These are phyloP conservation scores for Fragaria nilgerrensis DNA, from an alignment of 306 rosid genomes.

Conservation along the genomic window DNA sequence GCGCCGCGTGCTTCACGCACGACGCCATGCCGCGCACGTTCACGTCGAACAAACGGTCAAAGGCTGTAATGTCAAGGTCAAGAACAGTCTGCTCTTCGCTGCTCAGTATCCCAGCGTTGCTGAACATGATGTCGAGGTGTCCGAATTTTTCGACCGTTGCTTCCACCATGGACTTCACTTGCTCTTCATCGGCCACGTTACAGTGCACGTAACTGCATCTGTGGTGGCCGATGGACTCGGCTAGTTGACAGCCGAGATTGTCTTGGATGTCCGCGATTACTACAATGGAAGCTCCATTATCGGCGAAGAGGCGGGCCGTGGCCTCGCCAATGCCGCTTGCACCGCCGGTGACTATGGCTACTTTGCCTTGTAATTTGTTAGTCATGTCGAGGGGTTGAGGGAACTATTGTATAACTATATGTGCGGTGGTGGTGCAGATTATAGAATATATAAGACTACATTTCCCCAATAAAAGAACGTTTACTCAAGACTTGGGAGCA, in stretches of 20 bases:
- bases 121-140: slow-evolving; percentile 50
- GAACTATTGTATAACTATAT: background rate
- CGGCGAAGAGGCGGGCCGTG: slow-evolving; percentile 37
- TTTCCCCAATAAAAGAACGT: no score
- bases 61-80: slow-evolving; percentile 37
- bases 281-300: slow-evolving; percentile 34
- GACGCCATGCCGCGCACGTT: slow-evolving; percentile 39
- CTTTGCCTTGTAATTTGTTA: slow-evolving; percentile 36
- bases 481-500: no score
- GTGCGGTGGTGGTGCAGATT: no score
- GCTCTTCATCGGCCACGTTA: slow-evolving; percentile 40
- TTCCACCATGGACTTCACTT: slow-evolving; percentile 33
- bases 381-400: background rate
- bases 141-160: slow-evolving; percentile 36
- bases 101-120: slow-evolving; percentile 44
- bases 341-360: slow-evolving; percentile 55
- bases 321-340: slow-evolving; percentile 61
- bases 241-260: slow-evolving; percentile 34
- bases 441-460: no score
- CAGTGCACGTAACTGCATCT: slow-evolving; percentile 41
- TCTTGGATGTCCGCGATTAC: slow-evolving; percentile 59
- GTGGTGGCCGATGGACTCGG: slow-evolving; percentile 36
- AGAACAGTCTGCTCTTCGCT: slow-evolving; percentile 26
- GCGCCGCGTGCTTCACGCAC: slow-evolving; percentile 54
- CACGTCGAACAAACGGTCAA: slow-evolving; percentile 23